Percentiles rank a stretch among this genome's conserved stretches.
Evolutionary conservation across 176 grass and related monocot species (phyloP).

Genomic region (Eleusine indica): DNA sequence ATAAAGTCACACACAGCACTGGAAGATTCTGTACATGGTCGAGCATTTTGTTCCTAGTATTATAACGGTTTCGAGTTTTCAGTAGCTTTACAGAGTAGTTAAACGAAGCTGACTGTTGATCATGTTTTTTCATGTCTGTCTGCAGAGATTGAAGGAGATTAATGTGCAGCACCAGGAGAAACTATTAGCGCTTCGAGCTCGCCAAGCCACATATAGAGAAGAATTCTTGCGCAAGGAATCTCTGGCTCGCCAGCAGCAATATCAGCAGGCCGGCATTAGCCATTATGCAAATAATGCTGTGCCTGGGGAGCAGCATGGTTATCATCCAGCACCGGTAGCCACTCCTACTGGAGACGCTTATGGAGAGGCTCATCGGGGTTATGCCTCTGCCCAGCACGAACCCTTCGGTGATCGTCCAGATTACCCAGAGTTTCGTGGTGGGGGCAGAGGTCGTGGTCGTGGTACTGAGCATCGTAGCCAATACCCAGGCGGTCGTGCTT

Average conservation of each 20-base stretch:
- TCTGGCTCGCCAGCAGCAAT: conserved; percentile 75
- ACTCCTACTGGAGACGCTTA: conserved; percentile 46
- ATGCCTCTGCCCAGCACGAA: conserved; percentile 56
- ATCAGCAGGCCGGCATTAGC: conserved; percentile 66
- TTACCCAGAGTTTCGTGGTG: conserved; percentile 51
- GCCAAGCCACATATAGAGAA: conserved; percentile 69
- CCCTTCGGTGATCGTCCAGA: conserved; percentile 49
- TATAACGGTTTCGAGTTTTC: background rate
- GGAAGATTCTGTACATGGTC: conserved; percentile 6
- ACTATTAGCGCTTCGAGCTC: conserved; percentile 62
- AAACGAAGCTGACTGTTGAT: conserved; percentile 4
- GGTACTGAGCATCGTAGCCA: conserved; percentile 53
- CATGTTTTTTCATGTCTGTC: conserved; percentile 34
- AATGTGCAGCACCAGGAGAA: conserved; percentile 78
- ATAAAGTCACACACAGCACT: background rate
- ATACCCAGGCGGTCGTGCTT: conserved; percentile 74
- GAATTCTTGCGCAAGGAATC: conserved; percentile 85
- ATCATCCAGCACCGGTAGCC: conserved; percentile 35
- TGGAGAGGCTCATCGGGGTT: conserved; percentile 54
- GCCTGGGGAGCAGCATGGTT: conserved; percentile 48
- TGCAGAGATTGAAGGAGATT: conserved; percentile 91
- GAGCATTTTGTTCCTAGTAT: background rate
- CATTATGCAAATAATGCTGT: conserved; percentile 50
- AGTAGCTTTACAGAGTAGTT: conserved; percentile 1
- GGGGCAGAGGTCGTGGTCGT: conserved; percentile 54